Conservation (phyloP, 2,329 filamentous ascomycete species). For the Colletotrichum zoysiae region DNA sequence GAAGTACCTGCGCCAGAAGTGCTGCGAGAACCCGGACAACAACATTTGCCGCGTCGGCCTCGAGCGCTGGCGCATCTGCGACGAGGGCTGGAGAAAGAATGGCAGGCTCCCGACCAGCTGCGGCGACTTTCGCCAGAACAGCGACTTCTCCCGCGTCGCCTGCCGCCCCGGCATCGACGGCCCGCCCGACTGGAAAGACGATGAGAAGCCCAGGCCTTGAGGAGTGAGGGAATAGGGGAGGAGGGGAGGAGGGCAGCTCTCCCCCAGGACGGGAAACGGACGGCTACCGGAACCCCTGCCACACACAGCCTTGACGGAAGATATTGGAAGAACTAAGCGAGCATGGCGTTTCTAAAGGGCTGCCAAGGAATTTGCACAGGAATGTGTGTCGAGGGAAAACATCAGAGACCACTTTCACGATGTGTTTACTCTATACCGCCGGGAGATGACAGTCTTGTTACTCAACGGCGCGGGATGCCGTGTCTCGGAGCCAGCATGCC, state of each 20-base stretch:
- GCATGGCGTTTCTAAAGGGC: background rate
- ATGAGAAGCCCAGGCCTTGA: constrained; percentile 7
- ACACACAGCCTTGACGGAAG: background rate
- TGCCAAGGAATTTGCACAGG: background rate
- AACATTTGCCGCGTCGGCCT: constrained; percentile 6
- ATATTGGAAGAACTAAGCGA: background rate
- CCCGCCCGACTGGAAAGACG: constrained; percentile 10
- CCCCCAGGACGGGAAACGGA: background rate
- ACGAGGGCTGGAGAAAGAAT: background rate
- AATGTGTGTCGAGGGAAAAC: background rate
- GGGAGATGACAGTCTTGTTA: background rate
- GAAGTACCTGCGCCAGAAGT: background rate
- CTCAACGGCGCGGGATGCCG: background rate
- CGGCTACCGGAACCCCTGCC: too few relatives aligned
- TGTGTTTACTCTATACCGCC: background rate
- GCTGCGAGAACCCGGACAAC: background rate
- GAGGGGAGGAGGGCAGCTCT: too few relatives aligned
- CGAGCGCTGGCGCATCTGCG: background rate
- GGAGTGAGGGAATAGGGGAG: too few relatives aligned
- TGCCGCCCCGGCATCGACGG: constrained; percentile 20
- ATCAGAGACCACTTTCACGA: background rate
- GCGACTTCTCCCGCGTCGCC: background rate
- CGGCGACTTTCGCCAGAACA: background rate
- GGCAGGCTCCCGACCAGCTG: background rate
- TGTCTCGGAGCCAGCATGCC: background rate